Percentiles rank a stretch among this genome's conserved stretches.
phyloP scores from a whole-genome alignment of 2,329 filamentous ascomycete genomes.

The Botrytis galanthina region DNA sequence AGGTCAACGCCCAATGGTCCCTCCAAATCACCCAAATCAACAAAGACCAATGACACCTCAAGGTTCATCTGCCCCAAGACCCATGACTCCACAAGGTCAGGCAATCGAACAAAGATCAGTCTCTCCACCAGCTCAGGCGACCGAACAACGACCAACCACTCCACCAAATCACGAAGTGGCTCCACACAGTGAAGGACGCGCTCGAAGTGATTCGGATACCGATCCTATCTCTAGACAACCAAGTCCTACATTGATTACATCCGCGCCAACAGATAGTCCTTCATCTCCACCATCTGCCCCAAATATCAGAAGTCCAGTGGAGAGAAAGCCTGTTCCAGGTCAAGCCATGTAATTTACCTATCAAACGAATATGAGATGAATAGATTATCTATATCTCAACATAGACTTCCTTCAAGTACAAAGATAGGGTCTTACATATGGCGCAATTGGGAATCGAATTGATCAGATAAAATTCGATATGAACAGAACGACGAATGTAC shows the following conservation, averaged over 20 bases:
- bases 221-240: slow-evolving; percentile 28
- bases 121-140: slow-evolving; percentile 9
- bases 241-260: slow-evolving; percentile 33
- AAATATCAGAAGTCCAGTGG: slow-evolving; percentile 14
- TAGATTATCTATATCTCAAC: background rate
- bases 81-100: slow-evolving; percentile 22
- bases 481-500: slow-evolving; percentile 30
- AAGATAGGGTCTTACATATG: slow-evolving; percentile 21
- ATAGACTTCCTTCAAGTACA: slow-evolving; percentile 9
- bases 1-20: slow-evolving; percentile 14
- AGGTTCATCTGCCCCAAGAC: background rate
- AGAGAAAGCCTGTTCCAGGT: slow-evolving; percentile 37
- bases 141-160: background rate
- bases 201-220: slow-evolving; percentile 29
- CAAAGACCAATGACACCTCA: slow-evolving; percentile 22
- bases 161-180: slow-evolving; percentile 10
- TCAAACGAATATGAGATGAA: slow-evolving; percentile 13
- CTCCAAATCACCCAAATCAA: slow-evolving; percentile 5
- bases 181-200: slow-evolving; percentile 23
- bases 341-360: slow-evolving; percentile 34
- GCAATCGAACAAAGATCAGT: background rate
- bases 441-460: slow-evolving; percentile 13
- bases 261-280: slow-evolving; percentile 17
- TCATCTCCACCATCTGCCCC: slow-evolving; percentile 20
- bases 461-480: slow-evolving; percentile 21